Conservation (phyloP, 2,329 filamentous ascomycete species). For the Albifimbria verrucaria region DNA sequence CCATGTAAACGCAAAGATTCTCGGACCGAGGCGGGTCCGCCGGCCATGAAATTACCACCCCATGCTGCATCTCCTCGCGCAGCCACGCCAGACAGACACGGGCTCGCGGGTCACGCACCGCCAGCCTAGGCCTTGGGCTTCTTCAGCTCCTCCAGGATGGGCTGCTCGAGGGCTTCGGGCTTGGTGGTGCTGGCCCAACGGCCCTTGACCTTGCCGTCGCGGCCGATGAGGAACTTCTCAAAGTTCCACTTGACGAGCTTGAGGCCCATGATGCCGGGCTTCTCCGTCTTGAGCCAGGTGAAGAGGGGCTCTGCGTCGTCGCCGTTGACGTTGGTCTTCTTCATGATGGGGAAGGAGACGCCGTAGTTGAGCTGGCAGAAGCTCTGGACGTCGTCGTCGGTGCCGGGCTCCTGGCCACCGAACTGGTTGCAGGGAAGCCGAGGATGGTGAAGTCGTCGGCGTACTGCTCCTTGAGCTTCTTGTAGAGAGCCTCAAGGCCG, state of each 20-base stretch:
- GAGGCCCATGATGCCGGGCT: conserved; percentile 81
- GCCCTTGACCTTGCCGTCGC: conserved; percentile 79
- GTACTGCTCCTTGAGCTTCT: conserved; percentile 66
- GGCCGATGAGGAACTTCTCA: conserved; percentile 92
- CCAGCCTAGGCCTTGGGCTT: conserved; percentile 35
- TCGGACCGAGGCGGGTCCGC: no score
- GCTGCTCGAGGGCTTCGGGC: conserved; percentile 74
- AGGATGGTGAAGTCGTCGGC: conserved; percentile 78
- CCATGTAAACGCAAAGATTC: no score
- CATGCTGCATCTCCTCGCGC: no score
- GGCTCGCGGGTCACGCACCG: no score
- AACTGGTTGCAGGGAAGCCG: conserved; percentile 99
- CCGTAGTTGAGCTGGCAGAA: conserved; percentile 93
- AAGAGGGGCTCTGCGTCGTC: conserved; percentile 74
- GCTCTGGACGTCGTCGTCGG: conserved; percentile 73
- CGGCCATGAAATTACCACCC: no score
- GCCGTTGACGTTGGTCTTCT: conserved; percentile 94
- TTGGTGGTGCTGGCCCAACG: conserved; percentile 87
- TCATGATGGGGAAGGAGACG: conserved; percentile 85
- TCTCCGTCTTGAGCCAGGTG: conserved; percentile 69
- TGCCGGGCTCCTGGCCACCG: conserved; percentile 81
- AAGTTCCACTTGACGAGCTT: conserved; percentile 99
- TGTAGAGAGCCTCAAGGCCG: conserved; percentile 87
- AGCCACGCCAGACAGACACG: no score
- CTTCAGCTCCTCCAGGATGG: conserved; percentile 72